Conservation (phyloP, 148 eudicot genomes). For the Salicornia ramosissima region DNA sequence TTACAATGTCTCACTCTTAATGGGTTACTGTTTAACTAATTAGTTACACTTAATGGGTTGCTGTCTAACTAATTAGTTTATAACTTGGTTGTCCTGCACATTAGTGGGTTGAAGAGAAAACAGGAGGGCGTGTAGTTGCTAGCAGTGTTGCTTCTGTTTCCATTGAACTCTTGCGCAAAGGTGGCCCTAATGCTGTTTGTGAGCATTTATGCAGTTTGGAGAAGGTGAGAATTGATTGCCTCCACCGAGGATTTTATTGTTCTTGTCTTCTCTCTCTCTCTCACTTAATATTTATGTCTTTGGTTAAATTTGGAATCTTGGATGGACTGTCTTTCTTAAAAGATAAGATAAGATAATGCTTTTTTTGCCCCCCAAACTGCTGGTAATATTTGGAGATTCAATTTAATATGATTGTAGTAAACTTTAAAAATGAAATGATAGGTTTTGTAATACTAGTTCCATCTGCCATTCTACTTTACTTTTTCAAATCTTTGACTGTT, state of each 20-base stretch:
- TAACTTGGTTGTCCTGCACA: conserved; percentile 9
- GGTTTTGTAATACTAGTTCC: no score
- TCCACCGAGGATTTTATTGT: background rate
- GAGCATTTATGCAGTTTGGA: conserved; percentile 72
- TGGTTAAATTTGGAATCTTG: no score
- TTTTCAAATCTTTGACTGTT: no score
- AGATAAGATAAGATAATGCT: no score
- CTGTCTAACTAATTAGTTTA: background rate
- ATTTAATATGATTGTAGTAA: no score
- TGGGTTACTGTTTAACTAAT: background rate
- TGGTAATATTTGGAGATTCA: no score
- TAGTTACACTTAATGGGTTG: no score
- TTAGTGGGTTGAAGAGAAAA: conserved; percentile 99
- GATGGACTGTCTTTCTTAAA: no score
- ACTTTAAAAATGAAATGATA: no score
- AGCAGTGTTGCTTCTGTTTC: conserved; percentile 76
- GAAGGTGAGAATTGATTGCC: conserved; percentile 35
- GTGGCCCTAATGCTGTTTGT: conserved; percentile 90
- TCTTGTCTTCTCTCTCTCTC: background rate
- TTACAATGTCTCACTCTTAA: background rate
- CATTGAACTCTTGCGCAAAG: conserved; percentile 68
- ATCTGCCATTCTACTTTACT: no score
- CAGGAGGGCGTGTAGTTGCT: conserved; percentile 66
- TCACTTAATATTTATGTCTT: no score
- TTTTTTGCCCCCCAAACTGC: no score